Percentiles rank a stretch among this genome's conserved stretches.
Conservation (phyloP, 495 filamentous ascomycete genomes). For the Neurospora sp. region DNA sequence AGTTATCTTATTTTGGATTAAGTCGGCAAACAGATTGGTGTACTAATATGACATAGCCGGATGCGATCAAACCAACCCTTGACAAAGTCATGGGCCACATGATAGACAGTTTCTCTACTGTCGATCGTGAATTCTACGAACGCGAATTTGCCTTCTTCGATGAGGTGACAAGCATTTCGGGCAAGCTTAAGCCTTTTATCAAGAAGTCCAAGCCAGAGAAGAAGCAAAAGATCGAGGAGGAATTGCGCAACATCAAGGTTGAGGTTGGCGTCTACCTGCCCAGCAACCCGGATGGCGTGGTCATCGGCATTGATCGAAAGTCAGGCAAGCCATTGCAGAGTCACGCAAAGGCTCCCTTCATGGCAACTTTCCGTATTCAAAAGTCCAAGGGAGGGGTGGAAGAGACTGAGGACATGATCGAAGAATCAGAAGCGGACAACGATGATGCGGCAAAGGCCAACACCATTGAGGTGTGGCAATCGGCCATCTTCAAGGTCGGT, state of each 20-base stretch:
- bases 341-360: conserved; percentile 95
- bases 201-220: conserved; percentile 91
- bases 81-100: conserved; percentile 83
- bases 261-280: conserved; percentile 96
- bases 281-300: conserved; percentile 91
- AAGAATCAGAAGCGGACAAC: conserved; percentile 26
- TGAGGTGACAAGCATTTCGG: conserved; percentile 90
- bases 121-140: conserved; percentile 81
- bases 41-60: conserved; percentile 54
- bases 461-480: conserved; percentile 92
- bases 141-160: conserved; percentile 96
- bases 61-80: conserved; percentile 82
- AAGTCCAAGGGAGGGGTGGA: conserved; percentile 52
- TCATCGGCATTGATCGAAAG: conserved; percentile 95
- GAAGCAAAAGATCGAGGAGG: conserved; percentile 98
- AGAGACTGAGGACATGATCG: conserved; percentile 35
- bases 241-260: conserved; percentile 90
- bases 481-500: conserved; percentile 98
- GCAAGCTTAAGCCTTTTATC: conserved; percentile 88
- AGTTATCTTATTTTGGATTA: conserved; percentile 22
- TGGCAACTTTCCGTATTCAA: conserved; percentile 96
- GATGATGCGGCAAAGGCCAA: conserved; percentile 25
- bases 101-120: conserved; percentile 65
- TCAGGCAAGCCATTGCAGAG: conserved; percentile 95
- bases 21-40: neutral